Evolutionary conservation across 169 alveolate species (phyloP), one percentile per base, ranked within the genome.

Genomic region (Cryptosporidium meleagridis): DNA sequence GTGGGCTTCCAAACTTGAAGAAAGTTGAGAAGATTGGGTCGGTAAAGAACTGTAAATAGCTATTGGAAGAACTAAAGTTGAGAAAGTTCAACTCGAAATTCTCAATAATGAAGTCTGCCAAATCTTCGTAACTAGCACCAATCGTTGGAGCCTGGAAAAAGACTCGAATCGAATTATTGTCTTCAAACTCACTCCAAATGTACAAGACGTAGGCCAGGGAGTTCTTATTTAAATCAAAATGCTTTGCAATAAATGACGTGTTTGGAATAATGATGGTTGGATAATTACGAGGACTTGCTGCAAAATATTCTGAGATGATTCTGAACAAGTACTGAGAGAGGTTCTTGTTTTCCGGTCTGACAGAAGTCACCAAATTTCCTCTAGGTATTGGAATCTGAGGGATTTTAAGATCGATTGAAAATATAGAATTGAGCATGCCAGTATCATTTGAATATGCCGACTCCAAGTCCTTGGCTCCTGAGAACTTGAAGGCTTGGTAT

Each of bases 301-400:
- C 89, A 26, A 80, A 62, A 26, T 80, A 80, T 51, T 80, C 89
- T 4, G 89, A 80, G 33, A 80, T 65, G 33, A 80, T 26, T 65
- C 89, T 80, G 65, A 62, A 62, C 0, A 80, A n/a, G 55, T 80
- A 80, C 69, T 80, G 80, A 44, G 89, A 7, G 6, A 80, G 75
- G 52, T 65, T 59, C 12, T 62, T 44, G 1, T 10, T 10, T 21
- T 31, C 33, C 18, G 58, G 51, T 9, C n/a, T 10, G 5, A 45
- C 3, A n/a, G 35, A 9, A 2, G 8, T 1, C 9, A 12, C 67
- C 9, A 23, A 21, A 29, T 35, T 5, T n/a, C 73, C 75, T 2
- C n/a, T 39, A 2, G 89, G 89, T 23, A 58, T 23, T 9, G 73
- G 75, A 18, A 80, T 48, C 18, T 16, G 10, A 12, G 89, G 89